These are phyloP conservation scores for Leccinum disarticulatum DNA, from an alignment of 768 basidiomycete species.

Conservation along the genomic window DNA sequence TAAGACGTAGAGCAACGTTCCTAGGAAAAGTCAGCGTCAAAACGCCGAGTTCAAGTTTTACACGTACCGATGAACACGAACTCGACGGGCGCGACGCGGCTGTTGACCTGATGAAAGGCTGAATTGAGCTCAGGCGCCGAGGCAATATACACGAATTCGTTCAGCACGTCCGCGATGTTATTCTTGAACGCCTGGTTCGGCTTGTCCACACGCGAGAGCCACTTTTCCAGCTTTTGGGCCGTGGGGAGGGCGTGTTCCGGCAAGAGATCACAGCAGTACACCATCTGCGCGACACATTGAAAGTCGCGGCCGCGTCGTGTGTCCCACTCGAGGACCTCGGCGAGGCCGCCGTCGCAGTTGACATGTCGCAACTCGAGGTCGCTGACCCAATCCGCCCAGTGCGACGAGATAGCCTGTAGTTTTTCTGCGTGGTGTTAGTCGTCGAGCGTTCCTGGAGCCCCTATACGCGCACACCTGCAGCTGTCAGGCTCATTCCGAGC, in stretches of 20 bases:
- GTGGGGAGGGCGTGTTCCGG: slow-evolving; percentile 50
- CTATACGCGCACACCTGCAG: slow-evolving; percentile 50
- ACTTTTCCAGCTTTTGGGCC: slow-evolving; percentile 54
- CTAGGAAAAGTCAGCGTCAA: slow-evolving; percentile 36
- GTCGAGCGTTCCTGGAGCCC: not conserved
- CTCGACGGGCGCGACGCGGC: slow-evolving; percentile 69
- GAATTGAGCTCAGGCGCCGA: slow-evolving; percentile 36
- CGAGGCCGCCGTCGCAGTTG: slow-evolving; percentile 57
- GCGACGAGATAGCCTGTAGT: slow-evolving; percentile 73
- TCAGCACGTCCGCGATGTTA: slow-evolving; percentile 53
- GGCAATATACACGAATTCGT: slow-evolving; percentile 56
- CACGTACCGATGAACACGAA: slow-evolving; percentile 76
- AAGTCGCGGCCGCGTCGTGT: slow-evolving; percentile 73
- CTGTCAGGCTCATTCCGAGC: slow-evolving; percentile 70
- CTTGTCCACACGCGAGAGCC: slow-evolving; percentile 32
- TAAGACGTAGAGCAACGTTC: slow-evolving; percentile 63
- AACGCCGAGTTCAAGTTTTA: not conserved
- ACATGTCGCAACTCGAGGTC: slow-evolving; percentile 59
- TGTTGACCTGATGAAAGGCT: slow-evolving; percentile 53
- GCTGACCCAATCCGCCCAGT: slow-evolving; percentile 66
- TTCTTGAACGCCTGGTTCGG: slow-evolving; percentile 52
- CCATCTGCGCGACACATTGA: slow-evolving; percentile 68
- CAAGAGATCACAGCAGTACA: slow-evolving; percentile 62
- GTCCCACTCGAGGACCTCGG: slow-evolving; percentile 57
- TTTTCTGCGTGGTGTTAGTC: slow-evolving; percentile 53